Conservation (phyloP, 805 yeast species). For the Candida silvicultrix region DNA sequence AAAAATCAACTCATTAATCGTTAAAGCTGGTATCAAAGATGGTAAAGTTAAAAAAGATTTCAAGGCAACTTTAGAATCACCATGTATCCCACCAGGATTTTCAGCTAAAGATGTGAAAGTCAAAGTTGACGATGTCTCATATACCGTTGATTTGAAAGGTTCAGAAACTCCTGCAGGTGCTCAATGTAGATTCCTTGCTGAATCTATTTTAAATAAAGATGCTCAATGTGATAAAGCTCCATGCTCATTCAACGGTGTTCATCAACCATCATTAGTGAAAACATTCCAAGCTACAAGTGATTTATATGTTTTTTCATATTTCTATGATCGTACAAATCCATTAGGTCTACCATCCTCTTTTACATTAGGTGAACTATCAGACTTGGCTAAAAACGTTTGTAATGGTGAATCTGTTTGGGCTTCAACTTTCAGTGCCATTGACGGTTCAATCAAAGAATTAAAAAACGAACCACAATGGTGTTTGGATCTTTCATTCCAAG, state of each 20-base stretch:
- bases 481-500: slow-evolving; percentile 84
- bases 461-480: slow-evolving; percentile 90
- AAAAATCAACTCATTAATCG: slow-evolving; percentile 62
- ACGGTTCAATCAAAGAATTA: slow-evolving; percentile 60
- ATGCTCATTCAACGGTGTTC: slow-evolving; percentile 95
- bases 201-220: slow-evolving; percentile 77
- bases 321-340: slow-evolving; percentile 91
- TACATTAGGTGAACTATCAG: slow-evolving; percentile 77
- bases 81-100: slow-evolving; percentile 83
- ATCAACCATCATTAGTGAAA: slow-evolving; percentile 84
- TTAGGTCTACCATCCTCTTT: slow-evolving; percentile 92
- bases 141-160: slow-evolving; percentile 59
- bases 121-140: slow-evolving; percentile 40
- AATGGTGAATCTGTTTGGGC: slow-evolving; percentile 76
- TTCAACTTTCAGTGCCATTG: slow-evolving; percentile 55
- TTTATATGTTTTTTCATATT: slow-evolving; percentile 86
- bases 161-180: slow-evolving; percentile 60
- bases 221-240: slow-evolving; percentile 67
- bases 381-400: slow-evolving; percentile 80
- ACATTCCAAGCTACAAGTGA: slow-evolving; percentile 72
- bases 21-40: slow-evolving; percentile 41
- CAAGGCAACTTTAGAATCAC: slow-evolving; percentile 54
- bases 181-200: slow-evolving; percentile 85
- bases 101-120: slow-evolving; percentile 56
- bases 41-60: slow-evolving; percentile 34